Percentiles rank a stretch among this genome's conserved stretches.
These are phyloP conservation scores for Taphrina communis DNA, from an alignment of 1,139 yeast species.

Conservation along the genomic window DNA sequence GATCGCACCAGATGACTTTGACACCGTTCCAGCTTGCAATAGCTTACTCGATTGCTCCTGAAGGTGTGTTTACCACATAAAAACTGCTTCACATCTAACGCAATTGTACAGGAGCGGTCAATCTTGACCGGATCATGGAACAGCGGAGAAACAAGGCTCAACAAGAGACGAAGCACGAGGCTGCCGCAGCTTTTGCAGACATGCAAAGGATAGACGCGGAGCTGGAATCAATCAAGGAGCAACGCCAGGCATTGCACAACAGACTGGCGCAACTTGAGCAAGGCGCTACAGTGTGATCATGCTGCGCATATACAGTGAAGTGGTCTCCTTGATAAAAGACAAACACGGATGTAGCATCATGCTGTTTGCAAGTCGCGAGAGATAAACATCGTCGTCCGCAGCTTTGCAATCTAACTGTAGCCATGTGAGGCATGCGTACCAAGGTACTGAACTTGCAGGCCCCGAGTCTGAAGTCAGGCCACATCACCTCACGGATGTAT, in stretches of 20 bases:
- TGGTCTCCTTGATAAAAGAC: not conserved
- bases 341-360: not conserved
- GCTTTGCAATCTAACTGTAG: not conserved
- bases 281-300: not conserved
- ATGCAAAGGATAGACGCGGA: constrained; percentile 12
- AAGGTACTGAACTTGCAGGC: not conserved
- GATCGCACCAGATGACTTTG: not conserved
- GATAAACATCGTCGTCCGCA: not conserved
- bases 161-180: constrained; percentile 7
- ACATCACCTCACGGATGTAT: not conserved
- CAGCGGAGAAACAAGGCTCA: not conserved
- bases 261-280: constrained; percentile 5
- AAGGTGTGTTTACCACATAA: not conserved
- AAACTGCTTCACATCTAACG: not conserved
- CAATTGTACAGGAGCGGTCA: not conserved
- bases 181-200: constrained; percentile 7
- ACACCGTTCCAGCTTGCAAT: constrained; percentile 30
- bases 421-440: constrained; percentile 2
- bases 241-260: not conserved
- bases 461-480: not conserved
- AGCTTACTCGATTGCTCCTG: constrained; percentile 29
- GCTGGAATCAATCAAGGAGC: constrained; percentile 4
- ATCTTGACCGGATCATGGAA: constrained; percentile 3
- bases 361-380: not conserved
- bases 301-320: not conserved